Percentiles rank a stretch among this genome's conserved stretches.
phyloP scores from a whole-genome alignment of 345 rosid species.

The Carallia pectinifolia region DNA sequence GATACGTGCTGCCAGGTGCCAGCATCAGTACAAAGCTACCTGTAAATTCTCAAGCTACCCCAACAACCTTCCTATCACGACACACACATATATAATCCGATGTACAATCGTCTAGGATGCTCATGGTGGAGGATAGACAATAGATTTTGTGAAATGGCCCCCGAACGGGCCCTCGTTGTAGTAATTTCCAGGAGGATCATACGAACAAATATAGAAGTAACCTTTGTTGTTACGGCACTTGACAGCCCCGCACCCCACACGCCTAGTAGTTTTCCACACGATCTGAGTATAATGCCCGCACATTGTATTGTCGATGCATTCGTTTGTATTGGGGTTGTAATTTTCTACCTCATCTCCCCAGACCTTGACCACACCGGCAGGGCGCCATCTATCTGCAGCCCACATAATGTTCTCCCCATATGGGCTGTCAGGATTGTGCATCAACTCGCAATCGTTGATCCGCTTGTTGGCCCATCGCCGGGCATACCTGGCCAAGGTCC shows the following conservation, averaged over 20 bases:
- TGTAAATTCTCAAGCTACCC: too few species aligned
- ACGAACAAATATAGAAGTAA: slow-evolving; percentile 38
- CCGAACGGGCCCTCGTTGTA: slow-evolving; percentile 44
- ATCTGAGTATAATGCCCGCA: slow-evolving; percentile 69
- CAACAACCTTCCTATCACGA: too few species aligned
- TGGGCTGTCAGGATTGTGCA: slow-evolving; percentile 40
- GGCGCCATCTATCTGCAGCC: slow-evolving; percentile 40
- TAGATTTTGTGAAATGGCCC: slow-evolving; percentile 6
- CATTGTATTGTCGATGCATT: slow-evolving; percentile 24
- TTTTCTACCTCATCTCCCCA: slow-evolving; percentile 41
- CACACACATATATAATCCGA: too few species aligned
- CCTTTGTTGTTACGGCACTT: slow-evolving; percentile 28
- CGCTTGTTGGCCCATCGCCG: slow-evolving; percentile 38
- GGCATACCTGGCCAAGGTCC: slow-evolving; percentile 36
- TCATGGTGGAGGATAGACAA: slow-evolving; percentile 13
- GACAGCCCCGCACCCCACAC: slow-evolving; percentile 42
- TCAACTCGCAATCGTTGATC: slow-evolving; percentile 33
- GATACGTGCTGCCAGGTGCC: too few species aligned
- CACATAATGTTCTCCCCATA: slow-evolving; percentile 61
- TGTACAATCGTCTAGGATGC: too few species aligned
- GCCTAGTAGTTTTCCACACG: slow-evolving; percentile 38
- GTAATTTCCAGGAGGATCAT: slow-evolving; percentile 52
- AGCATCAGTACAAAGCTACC: too few species aligned
- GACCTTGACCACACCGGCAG: slow-evolving; percentile 25
- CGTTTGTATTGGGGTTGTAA: slow-evolving; percentile 31